A percentile compares a stretch with the other conserved stretches of the same genome.
phyloP scores from a whole-genome alignment of 2,329 filamentous ascomycete species.

The Botrytis sinoallii region DNA sequence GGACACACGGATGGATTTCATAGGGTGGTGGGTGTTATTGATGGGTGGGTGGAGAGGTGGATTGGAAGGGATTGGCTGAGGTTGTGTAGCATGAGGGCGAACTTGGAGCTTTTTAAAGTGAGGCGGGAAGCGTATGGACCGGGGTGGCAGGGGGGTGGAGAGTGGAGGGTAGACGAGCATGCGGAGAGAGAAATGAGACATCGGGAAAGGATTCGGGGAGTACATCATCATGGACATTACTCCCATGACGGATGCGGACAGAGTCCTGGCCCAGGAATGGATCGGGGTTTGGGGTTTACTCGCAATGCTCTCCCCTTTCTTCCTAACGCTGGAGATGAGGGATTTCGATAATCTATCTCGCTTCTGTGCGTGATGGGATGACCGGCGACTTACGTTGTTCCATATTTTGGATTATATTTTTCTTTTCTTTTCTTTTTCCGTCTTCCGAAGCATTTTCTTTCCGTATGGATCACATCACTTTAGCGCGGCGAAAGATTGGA shows the following conservation, averaged over 20 bases:
- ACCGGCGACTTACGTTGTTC: background rate
- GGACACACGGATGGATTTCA: conserved; percentile 61
- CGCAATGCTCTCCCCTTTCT: background rate
- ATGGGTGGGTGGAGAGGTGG: conserved; percentile 55
- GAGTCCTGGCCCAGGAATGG: background rate
- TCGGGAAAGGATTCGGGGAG: background rate
- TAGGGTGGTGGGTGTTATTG: conserved; percentile 57
- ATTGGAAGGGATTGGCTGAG: conserved; percentile 49
- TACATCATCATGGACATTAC: background rate
- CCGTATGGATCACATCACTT: background rate
- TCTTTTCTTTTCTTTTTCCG: background rate
- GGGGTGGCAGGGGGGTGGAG: background rate
- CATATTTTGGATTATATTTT: no score
- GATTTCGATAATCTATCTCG: background rate
- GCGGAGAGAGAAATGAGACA: background rate
- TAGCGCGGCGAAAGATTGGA: conserved; percentile 6
- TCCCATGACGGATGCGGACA: background rate
- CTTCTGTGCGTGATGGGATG: no score
- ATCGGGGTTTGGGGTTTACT: background rate
- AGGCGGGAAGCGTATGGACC: background rate
- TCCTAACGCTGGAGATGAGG: background rate
- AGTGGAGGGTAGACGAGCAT: no score
- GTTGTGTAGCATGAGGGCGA: conserved; percentile 59
- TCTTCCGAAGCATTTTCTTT: background rate
- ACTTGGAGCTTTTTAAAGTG: conserved; percentile 51